Evolutionary conservation across 441 rosid species (phyloP).

Genomic region (Eutrema salsugineum): DNA sequence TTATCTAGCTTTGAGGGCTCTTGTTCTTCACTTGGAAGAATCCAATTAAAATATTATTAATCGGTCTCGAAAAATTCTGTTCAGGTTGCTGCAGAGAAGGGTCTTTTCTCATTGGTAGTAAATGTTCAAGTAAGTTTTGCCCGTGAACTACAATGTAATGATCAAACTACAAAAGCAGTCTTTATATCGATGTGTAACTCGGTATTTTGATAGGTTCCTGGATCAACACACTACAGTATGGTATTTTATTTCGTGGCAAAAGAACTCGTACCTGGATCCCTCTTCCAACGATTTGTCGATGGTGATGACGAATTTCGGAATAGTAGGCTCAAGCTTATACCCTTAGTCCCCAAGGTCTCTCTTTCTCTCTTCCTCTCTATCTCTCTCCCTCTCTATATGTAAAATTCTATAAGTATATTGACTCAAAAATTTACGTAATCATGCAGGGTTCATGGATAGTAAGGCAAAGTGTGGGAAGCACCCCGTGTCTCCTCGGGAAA

Average conservation of each 20-base stretch:
- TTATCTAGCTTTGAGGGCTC: not conserved
- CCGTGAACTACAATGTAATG: not conserved
- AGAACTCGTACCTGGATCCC: constrained; percentile 77
- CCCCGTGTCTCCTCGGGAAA: constrained; percentile 96
- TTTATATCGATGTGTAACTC: not conserved
- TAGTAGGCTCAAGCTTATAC: constrained; percentile 95
- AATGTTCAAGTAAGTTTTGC: constrained; percentile 88
- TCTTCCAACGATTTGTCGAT: constrained; percentile 92
- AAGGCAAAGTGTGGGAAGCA: constrained; percentile 99
- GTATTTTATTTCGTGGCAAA: constrained; percentile 89
- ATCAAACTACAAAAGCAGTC: constrained; percentile 1
- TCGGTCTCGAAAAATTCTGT: not conserved
- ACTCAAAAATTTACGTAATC: not conserved
- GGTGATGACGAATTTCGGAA: constrained; percentile 99
- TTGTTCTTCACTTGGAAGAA: not conserved
- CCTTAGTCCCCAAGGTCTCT: constrained; percentile 90
- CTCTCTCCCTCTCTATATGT: not conserved
- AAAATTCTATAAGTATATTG: not conserved
- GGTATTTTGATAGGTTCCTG: constrained; percentile 71
- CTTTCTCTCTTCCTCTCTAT: not conserved
- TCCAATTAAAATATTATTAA: not conserved
- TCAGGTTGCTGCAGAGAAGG: constrained; percentile 94
- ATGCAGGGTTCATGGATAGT: constrained; percentile 99
- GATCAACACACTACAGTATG: constrained; percentile 97
- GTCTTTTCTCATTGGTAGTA: constrained; percentile 79